phyloP scores from a whole-genome alignment of 441 rosid genomes.

The Breynia disticha region DNA sequence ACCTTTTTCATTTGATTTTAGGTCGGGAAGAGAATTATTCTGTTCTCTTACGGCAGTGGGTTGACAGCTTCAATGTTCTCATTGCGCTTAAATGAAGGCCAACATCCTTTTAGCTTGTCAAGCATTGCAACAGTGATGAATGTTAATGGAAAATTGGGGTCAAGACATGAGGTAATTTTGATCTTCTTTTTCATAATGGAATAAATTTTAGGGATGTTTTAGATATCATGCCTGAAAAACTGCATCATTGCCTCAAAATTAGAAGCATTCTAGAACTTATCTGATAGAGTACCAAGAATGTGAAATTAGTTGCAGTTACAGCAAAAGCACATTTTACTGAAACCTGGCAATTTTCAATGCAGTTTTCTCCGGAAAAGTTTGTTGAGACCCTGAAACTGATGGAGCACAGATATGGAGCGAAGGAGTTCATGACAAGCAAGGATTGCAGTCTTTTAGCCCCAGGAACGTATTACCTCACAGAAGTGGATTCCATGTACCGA shows the following conservation, averaged over 20 bases:
- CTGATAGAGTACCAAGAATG: no score
- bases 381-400: conserved; percentile 78
- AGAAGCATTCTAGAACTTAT: no score
- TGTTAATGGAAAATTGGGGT: conserved; percentile 58
- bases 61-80: conserved; percentile 86
- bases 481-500: conserved; percentile 82
- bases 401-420: conserved; percentile 95
- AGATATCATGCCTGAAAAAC: not conserved
- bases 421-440: conserved; percentile 84
- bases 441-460: conserved; percentile 76
- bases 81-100: conserved; percentile 48
- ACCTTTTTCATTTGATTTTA: conserved; percentile 22
- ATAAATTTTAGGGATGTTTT: not conserved
- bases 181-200: not conserved
- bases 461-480: conserved; percentile 81
- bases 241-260: no score
- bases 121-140: conserved; percentile 70
- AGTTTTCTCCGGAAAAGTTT: conserved; percentile 78
- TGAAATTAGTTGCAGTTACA: not conserved
- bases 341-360: conserved; percentile 12
- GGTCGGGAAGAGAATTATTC: conserved; percentile 69
- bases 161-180: conserved; percentile 76
- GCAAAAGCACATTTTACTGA: not conserved
- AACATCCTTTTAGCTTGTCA: conserved; percentile 65
- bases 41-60: conserved; percentile 98